These are phyloP conservation scores for Leonotis leonurus DNA, from an alignment of 257 asterid species.

Conservation along the genomic window DNA sequence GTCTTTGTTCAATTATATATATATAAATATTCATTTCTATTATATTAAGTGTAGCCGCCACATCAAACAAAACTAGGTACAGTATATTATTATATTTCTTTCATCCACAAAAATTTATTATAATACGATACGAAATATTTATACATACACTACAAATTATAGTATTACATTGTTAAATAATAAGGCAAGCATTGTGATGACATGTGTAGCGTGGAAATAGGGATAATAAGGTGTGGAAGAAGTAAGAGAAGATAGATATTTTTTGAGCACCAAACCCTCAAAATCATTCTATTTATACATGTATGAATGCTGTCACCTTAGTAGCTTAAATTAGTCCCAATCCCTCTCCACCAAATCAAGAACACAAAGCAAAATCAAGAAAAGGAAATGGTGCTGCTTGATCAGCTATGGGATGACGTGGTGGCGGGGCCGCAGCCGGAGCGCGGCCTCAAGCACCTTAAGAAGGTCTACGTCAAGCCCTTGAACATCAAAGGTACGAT, in stretches of 20 bases:
- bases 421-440: slow-evolving; percentile 87
- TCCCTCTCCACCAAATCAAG: not conserved
- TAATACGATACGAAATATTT: too few relatives aligned
- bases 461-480: slow-evolving; percentile 42
- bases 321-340: too few relatives aligned
- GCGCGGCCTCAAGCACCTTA: slow-evolving; percentile 74
- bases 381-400: slow-evolving; percentile 53
- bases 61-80: too few relatives aligned
- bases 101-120: too few relatives aligned
- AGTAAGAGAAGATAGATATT: slow-evolving; percentile 20
- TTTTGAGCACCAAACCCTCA: slow-evolving; percentile 13
- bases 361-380: not conserved
- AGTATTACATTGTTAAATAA: too few relatives aligned
- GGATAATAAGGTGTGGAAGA: not conserved
- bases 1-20: too few relatives aligned
- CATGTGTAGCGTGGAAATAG: slow-evolving; percentile 22
- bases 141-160: too few relatives aligned
- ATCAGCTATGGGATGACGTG: slow-evolving; percentile 86
- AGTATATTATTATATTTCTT: too few relatives aligned
- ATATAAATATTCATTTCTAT: too few relatives aligned
- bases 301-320: not conserved
- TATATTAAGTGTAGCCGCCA: too few relatives aligned
- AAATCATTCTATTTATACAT: not conserved
- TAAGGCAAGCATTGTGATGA: too few relatives aligned
- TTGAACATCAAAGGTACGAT: slow-evolving; percentile 38